A percentile compares a stretch with the other conserved stretches of the same genome.
Evolutionary conservation across 163 green algal genomes (phyloP).

Genomic region (Volvox carteri): DNA sequence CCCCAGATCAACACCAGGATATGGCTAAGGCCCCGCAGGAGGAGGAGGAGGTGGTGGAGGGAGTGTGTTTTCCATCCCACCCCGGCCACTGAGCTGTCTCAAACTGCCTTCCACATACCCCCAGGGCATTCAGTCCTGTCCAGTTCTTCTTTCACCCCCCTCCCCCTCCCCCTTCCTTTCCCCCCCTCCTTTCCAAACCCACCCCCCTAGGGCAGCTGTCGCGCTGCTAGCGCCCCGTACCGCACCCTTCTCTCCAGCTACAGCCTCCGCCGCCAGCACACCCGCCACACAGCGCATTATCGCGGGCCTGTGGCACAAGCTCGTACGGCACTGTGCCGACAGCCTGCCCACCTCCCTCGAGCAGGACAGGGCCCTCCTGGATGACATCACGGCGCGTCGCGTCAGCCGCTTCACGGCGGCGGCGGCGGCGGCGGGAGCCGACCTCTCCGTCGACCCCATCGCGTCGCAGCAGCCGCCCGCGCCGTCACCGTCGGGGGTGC

Average conservation of each 20-base stretch:
- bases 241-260: background rate
- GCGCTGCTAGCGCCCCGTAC: constrained; percentile 9
- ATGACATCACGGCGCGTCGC: background rate
- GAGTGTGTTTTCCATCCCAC: too few species aligned
- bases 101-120: too few species aligned
- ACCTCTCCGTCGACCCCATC: background rate
- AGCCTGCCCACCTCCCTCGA: constrained; percentile 39
- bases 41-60: background rate
- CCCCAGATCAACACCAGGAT: too few species aligned
- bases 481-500: too few species aligned
- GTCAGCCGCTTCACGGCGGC: constrained; percentile 5
- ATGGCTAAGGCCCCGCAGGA: too few species aligned
- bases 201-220: constrained; percentile 6
- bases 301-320: constrained; percentile 48
- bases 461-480: background rate
- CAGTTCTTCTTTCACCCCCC: background rate
- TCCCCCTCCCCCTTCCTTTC: background rate
- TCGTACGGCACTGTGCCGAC: constrained; percentile 29
- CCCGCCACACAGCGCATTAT: constrained; percentile 50
- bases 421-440: too few species aligned
- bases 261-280: constrained; percentile 1
- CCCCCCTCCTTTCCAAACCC: too few species aligned
- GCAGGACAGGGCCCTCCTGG: constrained; percentile 17
- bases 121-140: too few species aligned
- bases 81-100: too few species aligned